Base-by-base conservation (phyloP, 2,329 filamentous ascomycete genomes). In the Aschersonia sp. region DNA sequence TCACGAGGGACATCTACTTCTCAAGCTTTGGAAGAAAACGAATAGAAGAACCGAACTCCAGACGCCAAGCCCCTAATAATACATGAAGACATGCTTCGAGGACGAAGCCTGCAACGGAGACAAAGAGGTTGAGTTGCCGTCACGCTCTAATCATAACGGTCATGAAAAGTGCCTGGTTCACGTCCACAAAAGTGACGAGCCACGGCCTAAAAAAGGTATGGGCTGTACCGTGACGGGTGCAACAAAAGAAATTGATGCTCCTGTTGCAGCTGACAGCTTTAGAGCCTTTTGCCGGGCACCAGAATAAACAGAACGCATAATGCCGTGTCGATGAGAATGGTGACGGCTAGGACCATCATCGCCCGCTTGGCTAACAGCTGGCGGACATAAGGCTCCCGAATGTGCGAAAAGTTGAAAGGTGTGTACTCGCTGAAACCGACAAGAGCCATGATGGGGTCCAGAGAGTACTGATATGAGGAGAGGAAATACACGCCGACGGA, bases 401-500 rank as follows among this genome's bases (percentile, higher is more conserved):
- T 87, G 41, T 79, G 78, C 30, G 85, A 84, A 70, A 94, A 96
- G 64, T 82, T 85, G 73, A 96, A 89, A 46, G 94, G 88, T 0
- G 90, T 96, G 68, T 97, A 96, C 69, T 98, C 94, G 69, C 89
- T 96, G 63, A 82, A 83, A 37, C 90, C 89, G n/a, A 85, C 64
- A 22, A 97, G 74, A 5, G 88, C 92, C 63, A 97, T 79, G 52
- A 95, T 71, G 0, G 94, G 90, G 58, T 98, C 92, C 46, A 98
- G 79, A 54, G 87, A 88, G 68, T 97, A 98, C 64, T 97, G 90
- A 60, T 97, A 94, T 2, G 89, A 92, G 31, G 84, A 78, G 35
- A 95, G 78, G 57, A 84, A 81, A 66, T 98, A 98, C 33, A 94
- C 79, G 30, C 88, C 90, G 35, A 98, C 67, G 2, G 87, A 88